Base-by-base conservation (phyloP, 495 filamentous ascomycete species). In the Amniculicola lignicola region DNA sequence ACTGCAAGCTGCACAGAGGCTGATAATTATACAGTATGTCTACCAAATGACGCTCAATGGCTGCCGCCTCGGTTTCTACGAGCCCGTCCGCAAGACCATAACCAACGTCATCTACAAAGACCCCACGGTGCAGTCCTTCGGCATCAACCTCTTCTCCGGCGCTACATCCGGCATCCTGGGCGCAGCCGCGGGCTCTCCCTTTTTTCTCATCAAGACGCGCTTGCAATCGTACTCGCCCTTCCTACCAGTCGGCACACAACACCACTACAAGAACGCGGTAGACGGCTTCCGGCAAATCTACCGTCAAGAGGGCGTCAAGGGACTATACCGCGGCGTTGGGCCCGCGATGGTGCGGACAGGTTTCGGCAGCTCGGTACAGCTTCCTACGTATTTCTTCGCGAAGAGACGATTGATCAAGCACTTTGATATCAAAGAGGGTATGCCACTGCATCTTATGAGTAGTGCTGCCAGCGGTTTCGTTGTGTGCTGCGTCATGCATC, bases 131-230 rank as follows among this genome's bases (percentile, higher is more conserved):
- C 93, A 98, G 68, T 92, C 83, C 56, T 75, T 97, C 42, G 85
- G 82, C 15, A 80, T 95, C 72, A 99, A 99, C 70, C 87, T 99
- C 74, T 86, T 96, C 65, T 83, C 86, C 38, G 93, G 93, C 57
- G 93, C 93, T 5, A 71, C 81, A 2, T 92, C 88, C 5, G 93
- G 93, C 53, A 84, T 97, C 37, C 77, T 97, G 35, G 93, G 93
- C 51, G 93, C 93, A 4, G 86, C 86, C 7, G 86, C 86, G 12
- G 93, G 90, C 18, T 95, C 90, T 22, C 94, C 93, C 1, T 97
- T 99, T 70, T 99, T 97, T 76, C 79, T 99, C n/a, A 86, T 95
- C 67, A 99, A 99, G 75, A 99, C 93, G 7, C 83, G 93, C 12
- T 77, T 99, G 51, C 93, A 99, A 70, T 95, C 89, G 41, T 96